Base-by-base conservation (phyloP, 2,329 filamentous ascomycete species). In the Pseudohalonectria lignicola region DNA sequence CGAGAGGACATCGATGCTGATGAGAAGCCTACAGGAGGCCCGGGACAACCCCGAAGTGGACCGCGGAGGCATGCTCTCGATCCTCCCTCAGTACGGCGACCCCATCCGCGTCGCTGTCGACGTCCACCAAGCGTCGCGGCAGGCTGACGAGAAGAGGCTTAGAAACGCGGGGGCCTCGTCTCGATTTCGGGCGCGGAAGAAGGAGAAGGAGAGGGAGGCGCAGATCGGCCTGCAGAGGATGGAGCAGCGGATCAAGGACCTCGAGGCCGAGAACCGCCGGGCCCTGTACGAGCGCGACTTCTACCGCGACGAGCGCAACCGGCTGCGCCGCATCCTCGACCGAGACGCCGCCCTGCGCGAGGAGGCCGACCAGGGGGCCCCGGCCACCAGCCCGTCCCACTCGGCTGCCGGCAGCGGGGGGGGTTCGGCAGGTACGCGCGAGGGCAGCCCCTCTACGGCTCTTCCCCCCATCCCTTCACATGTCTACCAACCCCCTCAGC, bases 121-220 rank as follows among this genome's bases (percentile, higher is more conserved):
- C 53, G 77, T 84, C 31, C 82, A 86, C 47, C 82, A 86, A 49
- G 86, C 82, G 11, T 93, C 86, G 11, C 81, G 79, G 47, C 77
- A 85, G 49, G 83, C 85, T 29, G 84, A 92, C 51, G 85, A 93
- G 57, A 94, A 92, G 61, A 71, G 86, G 40, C 80, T 82, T 55
- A 75, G 86, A 37, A 94, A 94, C 52, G 86, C 86, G 30, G 83
- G 83, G 34, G 86, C 86, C 5, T 93, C 86, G 40, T 85, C 85
- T 34, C 73, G 86, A 42, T 92, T 93, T 47, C 74, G 86, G 39
- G 76, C 79, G 52, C 74, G 87, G 42, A 79, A 86, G 52, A 93
- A 93, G 61, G 84, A 87, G 51, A 80, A 82, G 55, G 84, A 90
- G 54, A 75, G 74, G 48, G 81, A 86, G 54, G 81, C 80, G 41